Base-by-base conservation (phyloP, 805 yeast genomes). In the Starmerella bacillaris region DNA sequence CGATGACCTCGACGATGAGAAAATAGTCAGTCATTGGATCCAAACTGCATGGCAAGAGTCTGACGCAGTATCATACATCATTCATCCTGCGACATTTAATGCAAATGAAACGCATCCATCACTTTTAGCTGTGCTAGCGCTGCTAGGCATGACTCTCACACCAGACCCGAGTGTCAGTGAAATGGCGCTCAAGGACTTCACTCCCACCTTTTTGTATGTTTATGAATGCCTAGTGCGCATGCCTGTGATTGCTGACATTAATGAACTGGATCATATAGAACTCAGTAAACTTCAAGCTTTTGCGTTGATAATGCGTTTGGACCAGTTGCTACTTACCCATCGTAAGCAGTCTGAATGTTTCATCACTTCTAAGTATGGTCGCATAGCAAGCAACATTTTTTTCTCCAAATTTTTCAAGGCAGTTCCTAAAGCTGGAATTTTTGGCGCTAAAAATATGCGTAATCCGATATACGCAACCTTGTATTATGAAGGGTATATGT, bases 31-130 rank as follows among this genome's bases (percentile, higher is more conserved):
- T 20, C 34, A 32, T 27, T 47, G 41, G 36, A 24, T 49, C 4
- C 38, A 41, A 12, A 19, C 35, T 8, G 53, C 51, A 12, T 49
- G 54, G 56, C 14, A 33, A 8, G 31, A 37, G 8, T 47, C 46
- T 2, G 43, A 34, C 3, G 39, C 48, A 6, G 38, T 54, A 9
- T 27, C 36, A 24, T 28, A 37, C 30, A 38, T 50, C 21, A 37
- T 55, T 7, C 57, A 54, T 40, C 33, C 47, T 14, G 50, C 54
- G 4, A 44, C 54, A 4, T 53, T 50, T 37, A 45, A 47, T 18
- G 46, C 50, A 3, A 46, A 50, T 28, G 21, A 26, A 1, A 37
- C 44, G 14, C 46, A 48, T 27, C 43, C 48, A 0, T 41, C 48
- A 18, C 37, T 54, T 27, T 37, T 54, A 33, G 50, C 50, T 2